Evolutionary conservation across 495 filamentous ascomycete species (phyloP).

Genomic region (Neurospora discreta): DNA sequence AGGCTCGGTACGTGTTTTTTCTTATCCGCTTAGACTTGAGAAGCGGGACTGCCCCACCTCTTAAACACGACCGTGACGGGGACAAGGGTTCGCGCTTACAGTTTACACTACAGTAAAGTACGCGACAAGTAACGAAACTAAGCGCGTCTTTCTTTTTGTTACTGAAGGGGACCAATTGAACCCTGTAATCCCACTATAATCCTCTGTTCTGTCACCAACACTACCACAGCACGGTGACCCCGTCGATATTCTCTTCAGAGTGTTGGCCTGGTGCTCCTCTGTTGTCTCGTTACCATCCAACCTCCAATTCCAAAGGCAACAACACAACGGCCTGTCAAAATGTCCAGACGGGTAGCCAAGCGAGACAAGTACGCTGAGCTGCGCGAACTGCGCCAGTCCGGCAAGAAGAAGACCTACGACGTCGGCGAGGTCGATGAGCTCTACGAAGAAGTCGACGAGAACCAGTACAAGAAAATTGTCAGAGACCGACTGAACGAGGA

Average conservation of each 20-base stretch:
- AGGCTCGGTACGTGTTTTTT: neutral
- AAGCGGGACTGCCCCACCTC: neutral
- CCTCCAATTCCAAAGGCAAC: neutral
- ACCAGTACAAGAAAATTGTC: constrained; percentile 93
- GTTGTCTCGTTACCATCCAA: neutral
- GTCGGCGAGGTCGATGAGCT: constrained; percentile 73
- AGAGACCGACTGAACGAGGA: constrained; percentile 81
- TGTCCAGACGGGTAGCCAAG: constrained; percentile 35
- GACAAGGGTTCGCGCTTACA: neutral
- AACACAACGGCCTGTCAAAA: constrained; percentile 6
- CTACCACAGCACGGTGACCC: neutral
- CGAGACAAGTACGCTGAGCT: constrained; percentile 63
- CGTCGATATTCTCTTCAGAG: neutral
- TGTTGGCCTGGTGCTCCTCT: neutral
- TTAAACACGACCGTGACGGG: neutral
- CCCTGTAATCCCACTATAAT: neutral
- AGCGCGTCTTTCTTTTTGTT: neutral
- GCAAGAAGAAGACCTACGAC: constrained; percentile 88
- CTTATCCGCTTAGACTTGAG: neutral
- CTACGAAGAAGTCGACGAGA: constrained; percentile 95
- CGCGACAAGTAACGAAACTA: neutral
- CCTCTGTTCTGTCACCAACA: neutral
- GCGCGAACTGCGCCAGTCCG: constrained; percentile 69
- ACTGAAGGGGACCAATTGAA: neutral
- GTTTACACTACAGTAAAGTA: neutral